phyloP scores from a whole-genome alignment of 345 rosid genomes.

The Citrus sinensis region DVS_A1.0 CM039162.1:1338001-1338500 shows the following conservation, averaged over 20 bases:
- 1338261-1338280: neutral
- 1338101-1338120: conserved; percentile 1
- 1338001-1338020: no score
- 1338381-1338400: neutral
- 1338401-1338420: neutral
- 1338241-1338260: neutral
- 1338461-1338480: neutral
- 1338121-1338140: neutral
- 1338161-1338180: neutral
- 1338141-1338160: neutral
- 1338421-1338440: neutral
- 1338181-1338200: neutral
- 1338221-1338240: neutral
- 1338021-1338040: no score
- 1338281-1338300: neutral
- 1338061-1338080: neutral
- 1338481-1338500: neutral
- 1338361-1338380: neutral
- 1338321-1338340: neutral
- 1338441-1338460: neutral
- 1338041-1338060: no score
- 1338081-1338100: neutral
- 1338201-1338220: neutral
- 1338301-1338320: neutral
- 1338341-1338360: no score